Conservation (phyloP, 768 basidiomycete species). For the Lactifluus pinguis region DNA sequence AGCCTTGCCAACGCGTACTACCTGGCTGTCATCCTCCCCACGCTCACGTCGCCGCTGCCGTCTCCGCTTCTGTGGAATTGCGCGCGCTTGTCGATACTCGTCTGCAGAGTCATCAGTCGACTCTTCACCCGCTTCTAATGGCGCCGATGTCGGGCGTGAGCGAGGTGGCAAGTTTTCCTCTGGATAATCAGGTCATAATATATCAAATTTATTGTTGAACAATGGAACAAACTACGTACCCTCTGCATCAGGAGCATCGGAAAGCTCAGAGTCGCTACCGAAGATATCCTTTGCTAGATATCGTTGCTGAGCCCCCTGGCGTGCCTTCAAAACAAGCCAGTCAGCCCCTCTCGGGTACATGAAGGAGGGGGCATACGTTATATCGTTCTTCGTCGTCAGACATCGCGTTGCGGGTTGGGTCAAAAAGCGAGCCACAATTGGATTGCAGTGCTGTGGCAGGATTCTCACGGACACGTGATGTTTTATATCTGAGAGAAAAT, state of each 20-base stretch:
- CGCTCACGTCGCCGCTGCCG: conserved; percentile 16
- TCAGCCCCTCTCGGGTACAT: not conserved
- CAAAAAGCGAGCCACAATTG: not conserved
- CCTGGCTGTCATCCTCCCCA: conserved; percentile 24
- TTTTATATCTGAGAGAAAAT: too few relatives aligned
- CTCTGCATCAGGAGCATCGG: conserved; percentile 14
- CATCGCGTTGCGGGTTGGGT: not conserved
- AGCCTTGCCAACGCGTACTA: conserved; percentile 39
- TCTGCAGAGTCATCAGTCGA: conserved; percentile 40
- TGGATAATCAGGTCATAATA: not conserved
- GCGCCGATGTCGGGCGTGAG: conserved; percentile 25
- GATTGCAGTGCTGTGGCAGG: not conserved
- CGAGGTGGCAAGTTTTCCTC: conserved; percentile 36
- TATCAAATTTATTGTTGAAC: not conserved
- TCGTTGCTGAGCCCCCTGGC: conserved; percentile 8
- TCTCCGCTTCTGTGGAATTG: conserved; percentile 24
- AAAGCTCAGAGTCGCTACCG: conserved; percentile 15
- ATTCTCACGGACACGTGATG: not conserved
- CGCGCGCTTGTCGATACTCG: conserved; percentile 37
- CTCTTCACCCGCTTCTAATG: conserved; percentile 30
- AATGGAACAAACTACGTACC: not conserved
- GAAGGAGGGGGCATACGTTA: not conserved
- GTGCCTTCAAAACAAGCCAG: not conserved
- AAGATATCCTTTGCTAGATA: conserved; percentile 16
- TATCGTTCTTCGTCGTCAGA: conserved; percentile 14